Base-by-base conservation (phyloP, 2,329 filamentous ascomycete genomes). In the Colletotrichum paranaense region DNA sequence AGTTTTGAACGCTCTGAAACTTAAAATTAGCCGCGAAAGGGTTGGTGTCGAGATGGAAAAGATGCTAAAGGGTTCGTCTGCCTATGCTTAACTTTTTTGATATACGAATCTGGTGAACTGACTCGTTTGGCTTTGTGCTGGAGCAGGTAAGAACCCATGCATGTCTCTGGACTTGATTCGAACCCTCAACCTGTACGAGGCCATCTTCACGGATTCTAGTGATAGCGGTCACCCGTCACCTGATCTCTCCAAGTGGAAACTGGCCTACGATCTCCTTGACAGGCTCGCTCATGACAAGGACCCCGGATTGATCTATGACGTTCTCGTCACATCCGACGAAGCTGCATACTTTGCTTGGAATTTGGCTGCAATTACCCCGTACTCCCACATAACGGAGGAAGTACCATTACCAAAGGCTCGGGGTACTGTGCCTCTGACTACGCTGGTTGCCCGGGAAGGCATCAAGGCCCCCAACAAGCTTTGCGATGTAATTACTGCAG, bases 11-110 rank as follows among this genome's bases (percentile, higher is more conserved):
- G 93, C 94, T 4, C 85, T 99, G n/a, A 91, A 89, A 62, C 82
- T 92, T 35, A 99, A 99, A 81, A 98, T 99, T 76, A 98, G 94
- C 78, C 91, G 95, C 67, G 97, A 99, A 82, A 89, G 97, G 70
- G 92, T 99, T 1, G 94, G 95, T 0, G 89, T 93, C 4, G 97
- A 99, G 80, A 78, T 98, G 4, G 94, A 96, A 79, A 98, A 98
- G 86, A 97, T 97, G 92, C 86, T 98, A 22, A 92, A 91, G 82
- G 93, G 94, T 89, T 80, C 71, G 75, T 60, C 11, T 11, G 46
- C 9, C 24, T 14, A 19, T 28, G 52, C 19, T 49, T 35, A 7
- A 5, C 4, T n/a, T 59, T 7, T 11, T 22, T 55, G 16, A 19
- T 42, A 5, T 12, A 56, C 35, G 7, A 35, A 28, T 52, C 11